Evolutionary conservation across 495 filamentous ascomycete genomes (phyloP).

Genomic region (Penicillium chermesinum): DNA sequence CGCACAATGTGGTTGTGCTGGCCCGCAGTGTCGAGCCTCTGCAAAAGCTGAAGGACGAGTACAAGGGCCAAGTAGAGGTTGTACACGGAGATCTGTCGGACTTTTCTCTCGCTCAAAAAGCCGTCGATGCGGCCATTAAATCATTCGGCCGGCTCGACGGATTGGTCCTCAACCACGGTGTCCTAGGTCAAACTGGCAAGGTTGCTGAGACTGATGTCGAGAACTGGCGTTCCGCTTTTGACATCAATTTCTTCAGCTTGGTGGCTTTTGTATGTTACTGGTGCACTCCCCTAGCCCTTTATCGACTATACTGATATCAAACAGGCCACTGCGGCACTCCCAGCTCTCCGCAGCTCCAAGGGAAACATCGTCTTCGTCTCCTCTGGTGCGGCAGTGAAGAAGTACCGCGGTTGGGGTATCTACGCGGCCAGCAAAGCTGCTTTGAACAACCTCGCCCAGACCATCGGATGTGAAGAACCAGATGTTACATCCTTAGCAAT

Average conservation of each 20-base stretch:
- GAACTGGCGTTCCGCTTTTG: slow-evolving; percentile 72
- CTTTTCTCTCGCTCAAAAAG: slow-evolving; percentile 53
- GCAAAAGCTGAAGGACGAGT: slow-evolving; percentile 58
- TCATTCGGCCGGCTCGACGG: slow-evolving; percentile 72
- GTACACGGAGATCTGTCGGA: slow-evolving; percentile 74
- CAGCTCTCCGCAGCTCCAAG: slow-evolving; percentile 60
- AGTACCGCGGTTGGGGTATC: slow-evolving; percentile 68
- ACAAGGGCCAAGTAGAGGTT: slow-evolving; percentile 62
- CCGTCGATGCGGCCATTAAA: slow-evolving; percentile 57
- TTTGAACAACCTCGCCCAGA: slow-evolving; percentile 72
- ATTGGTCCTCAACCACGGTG: slow-evolving; percentile 83
- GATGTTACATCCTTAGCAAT: slow-evolving; percentile 65
- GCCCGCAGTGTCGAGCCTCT: slow-evolving; percentile 66
- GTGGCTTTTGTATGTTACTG: slow-evolving; percentile 61
- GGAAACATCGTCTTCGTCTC: slow-evolving; percentile 71
- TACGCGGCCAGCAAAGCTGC: slow-evolving; percentile 89
- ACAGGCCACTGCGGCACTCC: slow-evolving; percentile 70
- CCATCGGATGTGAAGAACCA: slow-evolving; percentile 74
- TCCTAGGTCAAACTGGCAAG: slow-evolving; percentile 70
- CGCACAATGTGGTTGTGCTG: slow-evolving; percentile 69
- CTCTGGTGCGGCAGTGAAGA: slow-evolving; percentile 64
- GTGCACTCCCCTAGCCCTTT: not conserved
- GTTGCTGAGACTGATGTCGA: slow-evolving; percentile 58
- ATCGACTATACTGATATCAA: slow-evolving; percentile 8
- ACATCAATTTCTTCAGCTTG: slow-evolving; percentile 78